Conservation (phyloP, 306 rosid genomes). For the Carpinus fangiana region DNA sequence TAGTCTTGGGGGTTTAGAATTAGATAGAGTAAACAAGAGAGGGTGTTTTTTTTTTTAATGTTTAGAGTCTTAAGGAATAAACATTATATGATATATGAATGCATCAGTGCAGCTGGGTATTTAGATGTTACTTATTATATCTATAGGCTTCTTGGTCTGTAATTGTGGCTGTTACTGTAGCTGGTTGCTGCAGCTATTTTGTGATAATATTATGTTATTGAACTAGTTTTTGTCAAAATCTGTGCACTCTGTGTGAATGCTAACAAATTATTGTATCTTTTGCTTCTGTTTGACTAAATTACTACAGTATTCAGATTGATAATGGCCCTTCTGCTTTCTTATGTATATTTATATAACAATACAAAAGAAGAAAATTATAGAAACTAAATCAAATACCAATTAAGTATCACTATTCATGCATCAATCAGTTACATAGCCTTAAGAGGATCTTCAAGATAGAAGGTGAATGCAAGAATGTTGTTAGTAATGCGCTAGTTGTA, state of each 20-base stretch:
- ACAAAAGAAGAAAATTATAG: no score
- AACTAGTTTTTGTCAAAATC: neutral
- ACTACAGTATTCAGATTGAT: neutral
- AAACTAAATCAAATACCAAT: no score
- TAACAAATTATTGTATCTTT: neutral
- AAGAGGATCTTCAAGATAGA: no score
- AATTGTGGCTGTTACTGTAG: constrained; percentile 35
- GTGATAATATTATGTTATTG: constrained; percentile 15
- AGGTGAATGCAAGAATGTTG: no score
- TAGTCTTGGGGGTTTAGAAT: constrained; percentile 23
- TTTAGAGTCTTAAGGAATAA: constrained; percentile 47
- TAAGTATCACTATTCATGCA: no score
- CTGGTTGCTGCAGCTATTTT: constrained; percentile 3
- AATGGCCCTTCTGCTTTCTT: neutral
- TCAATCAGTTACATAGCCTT: no score
- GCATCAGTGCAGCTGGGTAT: neutral
- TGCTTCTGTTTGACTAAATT: constrained; percentile 18
- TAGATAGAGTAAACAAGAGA: constrained; percentile 2
- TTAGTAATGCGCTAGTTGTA: no score
- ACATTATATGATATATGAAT: neutral
- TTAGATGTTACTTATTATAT: constrained; percentile 12
- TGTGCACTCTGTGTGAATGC: neutral
- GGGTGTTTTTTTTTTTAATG: constrained; percentile 9
- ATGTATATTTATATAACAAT: no score
- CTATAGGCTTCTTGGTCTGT: constrained; percentile 27